These are phyloP conservation scores for Medicago ruthenica DNA, from an alignment of 306 rosid genomes.

Conservation along the genomic window DNA sequence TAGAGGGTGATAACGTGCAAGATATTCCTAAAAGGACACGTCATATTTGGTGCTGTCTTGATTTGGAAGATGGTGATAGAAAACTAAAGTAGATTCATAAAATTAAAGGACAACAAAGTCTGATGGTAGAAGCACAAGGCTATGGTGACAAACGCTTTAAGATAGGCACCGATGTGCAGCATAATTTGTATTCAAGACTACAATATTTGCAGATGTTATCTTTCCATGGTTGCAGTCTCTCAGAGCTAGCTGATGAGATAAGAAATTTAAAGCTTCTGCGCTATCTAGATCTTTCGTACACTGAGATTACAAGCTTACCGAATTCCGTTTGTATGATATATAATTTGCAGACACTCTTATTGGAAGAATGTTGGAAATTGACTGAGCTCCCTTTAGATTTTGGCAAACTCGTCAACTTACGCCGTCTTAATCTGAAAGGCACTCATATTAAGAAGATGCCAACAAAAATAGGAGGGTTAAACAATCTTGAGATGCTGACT, in stretches of 20 bases:
- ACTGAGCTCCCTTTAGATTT: background rate
- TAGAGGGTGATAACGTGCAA: background rate
- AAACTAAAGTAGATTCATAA: background rate
- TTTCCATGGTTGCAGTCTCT: background rate
- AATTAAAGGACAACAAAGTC: background rate
- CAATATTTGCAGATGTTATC: slow-evolving; percentile 19
- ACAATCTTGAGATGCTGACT: slow-evolving; percentile 9
- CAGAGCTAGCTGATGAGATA: background rate
- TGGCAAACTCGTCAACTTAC: slow-evolving; percentile 34
- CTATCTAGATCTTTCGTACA: slow-evolving; percentile 19
- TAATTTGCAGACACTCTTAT: slow-evolving; percentile 41
- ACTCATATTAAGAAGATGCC: slow-evolving; percentile 32
- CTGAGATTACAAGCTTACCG: slow-evolving; percentile 1
- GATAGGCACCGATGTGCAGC: background rate
- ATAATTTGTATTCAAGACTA: background rate
- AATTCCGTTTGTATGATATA: slow-evolving; percentile 38
- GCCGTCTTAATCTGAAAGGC: slow-evolving; percentile 9
- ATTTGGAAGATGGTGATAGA: background rate
- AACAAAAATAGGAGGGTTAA: slow-evolving; percentile 9
- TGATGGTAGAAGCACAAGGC: background rate
- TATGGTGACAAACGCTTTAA: background rate
- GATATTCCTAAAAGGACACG: slow-evolving; percentile 23
- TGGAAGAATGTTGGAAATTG: background rate
- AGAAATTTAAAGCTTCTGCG: slow-evolving; percentile 36
- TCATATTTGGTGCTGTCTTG: background rate